Percentiles rank a stretch among this genome's conserved stretches.
Conservation (phyloP, 306 rosid species). For the Quercus berberidifolia region DNA sequence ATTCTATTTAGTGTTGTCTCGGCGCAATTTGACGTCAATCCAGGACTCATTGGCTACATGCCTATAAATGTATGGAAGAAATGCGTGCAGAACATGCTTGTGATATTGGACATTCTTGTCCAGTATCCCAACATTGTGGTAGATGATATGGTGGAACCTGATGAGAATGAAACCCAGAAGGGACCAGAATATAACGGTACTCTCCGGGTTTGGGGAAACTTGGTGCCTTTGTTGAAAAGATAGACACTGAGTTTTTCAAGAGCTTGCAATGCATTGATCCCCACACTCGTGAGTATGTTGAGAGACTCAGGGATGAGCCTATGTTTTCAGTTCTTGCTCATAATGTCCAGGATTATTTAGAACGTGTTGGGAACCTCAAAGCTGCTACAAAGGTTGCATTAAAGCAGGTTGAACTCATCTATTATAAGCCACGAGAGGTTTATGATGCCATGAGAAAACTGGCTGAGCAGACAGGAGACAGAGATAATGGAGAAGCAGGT, state of each 20-base stretch:
- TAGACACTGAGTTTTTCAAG: conserved; percentile 84
- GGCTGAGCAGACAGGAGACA: conserved; percentile 61
- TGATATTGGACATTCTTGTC: conserved; percentile 80
- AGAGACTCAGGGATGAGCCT: conserved; percentile 91
- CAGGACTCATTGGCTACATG: conserved; percentile 91
- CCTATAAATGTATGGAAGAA: conserved; percentile 95
- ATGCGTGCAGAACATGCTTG: conserved; percentile 80
- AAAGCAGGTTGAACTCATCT: conserved; percentile 76
- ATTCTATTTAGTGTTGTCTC: conserved; percentile 87
- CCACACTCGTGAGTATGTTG: conserved; percentile 93
- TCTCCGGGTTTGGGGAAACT: conserved; percentile 85
- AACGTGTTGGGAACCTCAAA: conserved; percentile 55
- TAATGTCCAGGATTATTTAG: conserved; percentile 88
- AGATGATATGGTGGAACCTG: conserved; percentile 77
- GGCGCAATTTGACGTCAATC: conserved; percentile 95
- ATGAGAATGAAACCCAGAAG: conserved; percentile 90
- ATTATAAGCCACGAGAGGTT: conserved; percentile 94
- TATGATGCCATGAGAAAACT: conserved; percentile 90
- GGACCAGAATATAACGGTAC: conserved; percentile 70
- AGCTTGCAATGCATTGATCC: conserved; percentile 98
- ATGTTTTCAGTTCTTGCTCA: conserved; percentile 83
- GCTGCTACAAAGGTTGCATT: conserved; percentile 83
- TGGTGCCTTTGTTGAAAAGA: conserved; percentile 81
- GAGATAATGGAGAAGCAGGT: conserved; percentile 36
- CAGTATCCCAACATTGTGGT: conserved; percentile 73